phyloP scores from a whole-genome alignment of 257 asterid genomes.

The Nicotiana tomentosiformis region DNA sequence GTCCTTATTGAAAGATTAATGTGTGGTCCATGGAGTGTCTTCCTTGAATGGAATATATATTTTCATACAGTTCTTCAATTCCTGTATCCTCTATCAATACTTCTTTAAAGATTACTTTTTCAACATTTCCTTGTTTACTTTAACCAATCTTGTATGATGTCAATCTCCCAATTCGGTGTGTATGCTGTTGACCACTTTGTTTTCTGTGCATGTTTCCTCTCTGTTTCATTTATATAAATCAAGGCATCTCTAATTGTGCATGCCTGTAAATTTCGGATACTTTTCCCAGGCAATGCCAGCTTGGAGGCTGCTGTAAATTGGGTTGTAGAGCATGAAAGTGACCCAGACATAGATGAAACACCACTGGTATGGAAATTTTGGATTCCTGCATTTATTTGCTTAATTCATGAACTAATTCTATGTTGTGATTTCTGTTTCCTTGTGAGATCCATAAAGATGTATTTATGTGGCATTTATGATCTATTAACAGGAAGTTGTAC shows the following conservation, averaged over 20 bases:
- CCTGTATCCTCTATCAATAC: too few relatives aligned
- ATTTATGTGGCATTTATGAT: not conserved
- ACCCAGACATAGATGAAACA: constrained; percentile 76
- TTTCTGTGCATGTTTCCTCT: not conserved
- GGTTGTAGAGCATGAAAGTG: constrained; percentile 90
- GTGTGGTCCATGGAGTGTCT: too few relatives aligned
- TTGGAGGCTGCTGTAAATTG: constrained; percentile 88
- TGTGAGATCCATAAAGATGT: not conserved
- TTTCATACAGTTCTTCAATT: too few relatives aligned
- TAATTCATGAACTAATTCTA: not conserved
- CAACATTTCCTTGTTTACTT: not conserved
- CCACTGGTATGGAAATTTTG: constrained; percentile 53
- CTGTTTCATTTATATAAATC: not conserved
- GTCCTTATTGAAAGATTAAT: too few relatives aligned
- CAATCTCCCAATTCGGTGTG: not conserved
- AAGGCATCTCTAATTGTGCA: not conserved
- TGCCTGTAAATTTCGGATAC: not conserved
- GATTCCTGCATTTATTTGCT: not conserved
- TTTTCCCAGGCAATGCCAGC: constrained; percentile 54
- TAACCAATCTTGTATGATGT: not conserved
- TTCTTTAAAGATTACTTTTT: not conserved
- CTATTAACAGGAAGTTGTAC: not conserved
- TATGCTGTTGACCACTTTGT: not conserved
- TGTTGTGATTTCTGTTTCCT: not conserved
- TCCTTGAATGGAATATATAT: too few relatives aligned